Evolutionary conservation across 352 stramenopile species (phyloP), one percentile per base, ranked within the genome.

Genomic region (Globisporangium cederbergense): DNA sequence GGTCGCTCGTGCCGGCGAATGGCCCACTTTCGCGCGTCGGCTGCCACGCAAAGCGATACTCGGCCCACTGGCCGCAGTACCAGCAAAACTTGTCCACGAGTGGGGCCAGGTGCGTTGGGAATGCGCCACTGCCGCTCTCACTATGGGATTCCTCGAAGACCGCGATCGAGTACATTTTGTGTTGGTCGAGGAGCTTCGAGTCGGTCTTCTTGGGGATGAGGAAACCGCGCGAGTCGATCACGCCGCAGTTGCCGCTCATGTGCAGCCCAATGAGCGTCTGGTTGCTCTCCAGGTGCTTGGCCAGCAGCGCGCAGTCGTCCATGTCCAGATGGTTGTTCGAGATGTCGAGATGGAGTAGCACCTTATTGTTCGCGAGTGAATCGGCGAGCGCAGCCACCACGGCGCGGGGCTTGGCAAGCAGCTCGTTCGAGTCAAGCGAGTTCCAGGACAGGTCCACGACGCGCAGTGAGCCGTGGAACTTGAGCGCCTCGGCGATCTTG

Each of bases 371-470:
- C 18, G 84, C 74, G 7, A 93, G 68, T 22, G 84, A 73, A 43
- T 90, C 78, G 0, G 75, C 78, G 8, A 93, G 69, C 7, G 81
- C 81, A 30, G 73, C 71, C 2, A 90, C 71, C 25, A 91, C 74
- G 1, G 79, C 69, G 38, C 78, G 72, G 18, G 74, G 72, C 46
- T 70, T 71, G 28, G 34, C 34, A 10, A 86, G 50, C 11, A 76
- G 60, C 22, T 81, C 69, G 60, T 76, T 81, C 38, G 83, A 90
- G 57, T 80, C 75, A 20, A 93, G 73, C 0, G 81, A 67, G 67
- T 93, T 93, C 84, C 84, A 93, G 3, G 81, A 90, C n/a, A 93
- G 52, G 42, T 93, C 84, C 20, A 88, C 68, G 45, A 84, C 84
- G 7, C 84, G 77, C 51, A 93, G 56, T 10, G 81, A 91, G 18